phyloP scores from a whole-genome alignment of 78 protist species.

The Monocercomonoides exilis region DNA sequence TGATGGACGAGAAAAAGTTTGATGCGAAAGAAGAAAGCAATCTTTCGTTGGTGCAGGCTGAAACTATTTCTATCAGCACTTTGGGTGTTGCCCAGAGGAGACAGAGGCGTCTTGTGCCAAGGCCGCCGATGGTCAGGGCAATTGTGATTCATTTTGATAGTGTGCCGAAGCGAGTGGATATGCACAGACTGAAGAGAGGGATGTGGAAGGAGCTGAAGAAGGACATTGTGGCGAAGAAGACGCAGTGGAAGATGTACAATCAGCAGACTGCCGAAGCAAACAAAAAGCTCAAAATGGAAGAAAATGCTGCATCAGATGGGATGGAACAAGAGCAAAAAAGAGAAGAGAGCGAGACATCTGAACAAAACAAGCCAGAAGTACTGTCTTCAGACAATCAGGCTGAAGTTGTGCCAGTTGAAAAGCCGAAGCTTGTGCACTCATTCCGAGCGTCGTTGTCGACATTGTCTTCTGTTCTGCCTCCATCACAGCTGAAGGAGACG shows the following conservation, averaged over 20 bases:
- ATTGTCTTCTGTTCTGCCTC: not conserved
- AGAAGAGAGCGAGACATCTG: not conserved
- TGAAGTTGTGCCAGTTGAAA: not conserved
- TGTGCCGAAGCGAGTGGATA: not conserved
- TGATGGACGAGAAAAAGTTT: too few relatives aligned
- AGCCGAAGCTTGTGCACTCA: not conserved
- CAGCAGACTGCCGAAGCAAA: too few relatives aligned
- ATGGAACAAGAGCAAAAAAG: too few relatives aligned
- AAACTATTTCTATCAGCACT: too few relatives aligned
- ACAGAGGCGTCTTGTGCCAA: not conserved
- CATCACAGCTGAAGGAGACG: not conserved
- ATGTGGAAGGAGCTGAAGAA: not conserved
- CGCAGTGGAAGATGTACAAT: not conserved
- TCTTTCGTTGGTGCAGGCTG: too few relatives aligned
- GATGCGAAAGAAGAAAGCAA: too few relatives aligned
- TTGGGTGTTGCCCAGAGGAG: too few relatives aligned
- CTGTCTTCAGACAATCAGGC: not conserved
- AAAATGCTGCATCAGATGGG: too few relatives aligned
- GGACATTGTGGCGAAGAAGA: not conserved
- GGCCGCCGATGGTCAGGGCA: not conserved
- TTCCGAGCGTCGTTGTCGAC: not conserved
- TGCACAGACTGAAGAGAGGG: conserved; percentile 4
- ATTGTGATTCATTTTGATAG: not conserved
- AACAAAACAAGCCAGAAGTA: too few relatives aligned
- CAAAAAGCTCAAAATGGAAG: not conserved